Evolutionary conservation across 345 rosid species (phyloP).

Genomic region (Hibiscus mutabilis): DNA sequence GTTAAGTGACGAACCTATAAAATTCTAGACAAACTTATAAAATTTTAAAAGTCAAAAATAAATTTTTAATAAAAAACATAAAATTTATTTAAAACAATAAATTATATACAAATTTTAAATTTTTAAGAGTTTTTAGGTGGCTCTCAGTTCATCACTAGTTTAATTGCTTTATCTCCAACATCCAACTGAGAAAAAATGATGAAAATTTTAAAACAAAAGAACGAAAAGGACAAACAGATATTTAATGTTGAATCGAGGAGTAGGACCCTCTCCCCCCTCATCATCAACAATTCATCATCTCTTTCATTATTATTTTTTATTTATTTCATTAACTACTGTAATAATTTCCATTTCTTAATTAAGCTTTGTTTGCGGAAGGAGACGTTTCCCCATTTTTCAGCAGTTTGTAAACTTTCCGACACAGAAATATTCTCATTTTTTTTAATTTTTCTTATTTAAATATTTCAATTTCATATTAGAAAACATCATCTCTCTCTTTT

Average conservation of each 20-base stretch:
- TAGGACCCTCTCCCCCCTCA: conserved; percentile 23
- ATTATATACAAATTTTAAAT: no score
- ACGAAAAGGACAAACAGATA: conserved; percentile 44
- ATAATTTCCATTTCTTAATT: conserved; percentile 11
- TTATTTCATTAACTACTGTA: conserved; percentile 14
- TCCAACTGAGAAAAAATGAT: conserved; percentile 33
- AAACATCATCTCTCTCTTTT: no score
- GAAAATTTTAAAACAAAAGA: no score
- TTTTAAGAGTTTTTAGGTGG: no score
- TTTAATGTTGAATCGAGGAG: conserved; percentile 32
- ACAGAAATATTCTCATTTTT: conserved; percentile 1
- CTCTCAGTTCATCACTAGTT: conserved; percentile 7
- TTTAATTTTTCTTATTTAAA: no score
- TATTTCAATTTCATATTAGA: not conserved
- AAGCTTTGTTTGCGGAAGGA: conserved; percentile 42
- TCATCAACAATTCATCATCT: conserved; percentile 13
- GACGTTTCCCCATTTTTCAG: conserved; percentile 38
- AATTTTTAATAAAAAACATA: no score
- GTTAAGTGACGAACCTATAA: no score
- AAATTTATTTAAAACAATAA: no score
- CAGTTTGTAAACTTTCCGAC: conserved; percentile 43
- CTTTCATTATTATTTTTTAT: conserved; percentile 18
- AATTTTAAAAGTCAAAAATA: no score
- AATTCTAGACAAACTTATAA: no score
- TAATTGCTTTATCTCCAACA: conserved; percentile 56